phyloP scores from a whole-genome alignment of 1,139 yeast species.

The Arxiozyma bovina region DNA sequence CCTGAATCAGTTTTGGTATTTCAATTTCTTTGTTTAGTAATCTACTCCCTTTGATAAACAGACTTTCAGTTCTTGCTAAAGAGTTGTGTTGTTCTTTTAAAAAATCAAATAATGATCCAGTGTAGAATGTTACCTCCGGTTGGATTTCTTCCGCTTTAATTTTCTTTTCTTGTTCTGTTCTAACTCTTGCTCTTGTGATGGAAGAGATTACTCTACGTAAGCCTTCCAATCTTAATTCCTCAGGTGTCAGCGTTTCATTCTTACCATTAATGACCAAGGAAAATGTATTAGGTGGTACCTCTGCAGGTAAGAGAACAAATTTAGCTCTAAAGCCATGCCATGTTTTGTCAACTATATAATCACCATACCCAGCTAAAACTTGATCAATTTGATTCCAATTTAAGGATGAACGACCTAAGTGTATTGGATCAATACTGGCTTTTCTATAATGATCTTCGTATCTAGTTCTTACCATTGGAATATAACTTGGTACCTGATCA shows the following conservation, averaged over 20 bases:
- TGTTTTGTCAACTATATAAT: constrained; percentile 46
- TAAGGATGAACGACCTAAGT: constrained; percentile 44
- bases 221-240: constrained; percentile 84
- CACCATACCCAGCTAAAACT: constrained; percentile 80
- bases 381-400: constrained; percentile 95
- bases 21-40: constrained; percentile 37
- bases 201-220: constrained; percentile 59
- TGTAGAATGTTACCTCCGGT: constrained; percentile 78
- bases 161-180: constrained; percentile 37
- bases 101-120: constrained; percentile 72
- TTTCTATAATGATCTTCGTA: constrained; percentile 62
- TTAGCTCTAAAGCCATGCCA: constrained; percentile 60
- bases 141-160: constrained; percentile 43
- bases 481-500: constrained; percentile 27
- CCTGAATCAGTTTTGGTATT: constrained; percentile 48
- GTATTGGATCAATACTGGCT: constrained; percentile 49
- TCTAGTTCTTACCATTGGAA: constrained; percentile 57
- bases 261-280: constrained; percentile 33
- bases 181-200: constrained; percentile 52
- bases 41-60: constrained; percentile 30
- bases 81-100: constrained; percentile 39
- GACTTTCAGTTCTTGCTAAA: constrained; percentile 25
- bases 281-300: constrained; percentile 46
- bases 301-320: constrained; percentile 75
- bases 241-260: constrained; percentile 62